Evolutionary conservation across 2,329 filamentous ascomycete species (phyloP).

Genomic region (Parastagonospora nodorum): DNA sequence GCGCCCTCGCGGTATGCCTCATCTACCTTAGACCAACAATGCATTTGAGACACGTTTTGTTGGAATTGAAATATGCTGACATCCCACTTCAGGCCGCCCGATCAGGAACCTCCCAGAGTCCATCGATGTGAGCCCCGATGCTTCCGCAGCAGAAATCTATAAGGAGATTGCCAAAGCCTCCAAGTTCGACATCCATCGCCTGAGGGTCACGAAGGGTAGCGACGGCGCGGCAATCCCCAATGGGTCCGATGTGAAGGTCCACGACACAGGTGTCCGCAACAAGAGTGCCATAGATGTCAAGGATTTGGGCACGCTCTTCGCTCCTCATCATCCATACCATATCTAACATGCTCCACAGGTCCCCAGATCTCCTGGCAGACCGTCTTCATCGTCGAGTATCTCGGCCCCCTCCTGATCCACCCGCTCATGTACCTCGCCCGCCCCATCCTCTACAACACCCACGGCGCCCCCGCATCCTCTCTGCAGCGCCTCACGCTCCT

Average conservation of each 20-base stretch:
- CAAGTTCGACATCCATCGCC: constrained; percentile 61
- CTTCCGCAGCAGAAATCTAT: constrained; percentile 62
- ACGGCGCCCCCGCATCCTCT: constrained; percentile 59
- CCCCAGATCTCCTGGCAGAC: constrained; percentile 90
- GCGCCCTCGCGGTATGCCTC: constrained; percentile 51
- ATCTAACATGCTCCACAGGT: constrained; percentile 57
- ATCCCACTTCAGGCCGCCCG: constrained; percentile 58
- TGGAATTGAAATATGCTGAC: neutral
- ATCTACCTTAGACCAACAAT: neutral
- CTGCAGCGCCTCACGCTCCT: constrained; percentile 74
- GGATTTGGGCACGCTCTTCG: constrained; percentile 72
- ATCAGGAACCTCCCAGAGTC: constrained; percentile 65
- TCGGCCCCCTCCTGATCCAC: constrained; percentile 90
- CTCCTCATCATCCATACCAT: neutral
- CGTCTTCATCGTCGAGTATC: constrained; percentile 94
- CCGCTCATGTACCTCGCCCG: constrained; percentile 72
- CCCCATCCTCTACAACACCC: constrained; percentile 70
- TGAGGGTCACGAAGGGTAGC: constrained; percentile 68
- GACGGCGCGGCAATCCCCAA: constrained; percentile 65
- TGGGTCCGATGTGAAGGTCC: constrained; percentile 56
- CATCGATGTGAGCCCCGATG: constrained; percentile 57
- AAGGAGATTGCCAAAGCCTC: constrained; percentile 59
- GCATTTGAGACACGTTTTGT: no score
- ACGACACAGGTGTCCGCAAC: constrained; percentile 62
- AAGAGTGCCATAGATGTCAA: constrained; percentile 78